phyloP scores from a whole-genome alignment of 176 grass and related monocot genomes.

The Thinopyrum elongatum region DNA sequence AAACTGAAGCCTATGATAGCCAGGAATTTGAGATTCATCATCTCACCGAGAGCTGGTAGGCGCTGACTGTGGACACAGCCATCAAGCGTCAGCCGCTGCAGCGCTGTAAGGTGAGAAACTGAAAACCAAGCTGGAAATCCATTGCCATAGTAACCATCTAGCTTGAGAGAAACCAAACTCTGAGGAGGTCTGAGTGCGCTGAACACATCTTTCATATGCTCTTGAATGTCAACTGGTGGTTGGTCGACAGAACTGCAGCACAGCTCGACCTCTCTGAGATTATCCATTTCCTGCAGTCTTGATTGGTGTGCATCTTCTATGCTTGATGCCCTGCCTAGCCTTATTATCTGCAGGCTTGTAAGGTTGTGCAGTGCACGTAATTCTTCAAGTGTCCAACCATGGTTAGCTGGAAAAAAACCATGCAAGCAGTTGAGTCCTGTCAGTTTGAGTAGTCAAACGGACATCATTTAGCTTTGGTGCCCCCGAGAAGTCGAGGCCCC shows the following conservation, averaged over 20 bases:
- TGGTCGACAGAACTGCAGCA: constrained; percentile 19
- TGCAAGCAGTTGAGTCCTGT: constrained; percentile 42
- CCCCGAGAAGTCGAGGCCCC: constrained; percentile 53
- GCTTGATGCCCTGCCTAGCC: constrained; percentile 23
- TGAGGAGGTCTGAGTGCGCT: constrained; percentile 35
- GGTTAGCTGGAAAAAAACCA: constrained; percentile 38
- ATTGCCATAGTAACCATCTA: constrained; percentile 36
- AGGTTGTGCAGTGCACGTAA: constrained; percentile 35
- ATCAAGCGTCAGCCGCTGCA: constrained; percentile 33
- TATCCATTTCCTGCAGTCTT: constrained; percentile 1
- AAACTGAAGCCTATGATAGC: constrained; percentile 26
- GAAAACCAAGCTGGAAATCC: constrained; percentile 53
- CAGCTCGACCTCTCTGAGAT: constrained; percentile 54
- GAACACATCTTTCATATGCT: constrained; percentile 38
- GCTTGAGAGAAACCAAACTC: neutral
- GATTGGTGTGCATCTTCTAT: constrained; percentile 21
- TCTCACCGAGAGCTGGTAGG: constrained; percentile 48
- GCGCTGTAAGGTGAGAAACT: neutral
- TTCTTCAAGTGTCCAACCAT: constrained; percentile 42
- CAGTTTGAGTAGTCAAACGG: constrained; percentile 34
- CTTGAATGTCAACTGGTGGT: neutral
- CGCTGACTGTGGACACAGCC: constrained; percentile 26
- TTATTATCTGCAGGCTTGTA: constrained; percentile 49
- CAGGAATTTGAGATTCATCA: constrained; percentile 38
- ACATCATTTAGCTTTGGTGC: constrained; percentile 32